phyloP scores from a whole-genome alignment of 495 filamentous ascomycete species.

The Penicillium bovifimosum region DNA sequence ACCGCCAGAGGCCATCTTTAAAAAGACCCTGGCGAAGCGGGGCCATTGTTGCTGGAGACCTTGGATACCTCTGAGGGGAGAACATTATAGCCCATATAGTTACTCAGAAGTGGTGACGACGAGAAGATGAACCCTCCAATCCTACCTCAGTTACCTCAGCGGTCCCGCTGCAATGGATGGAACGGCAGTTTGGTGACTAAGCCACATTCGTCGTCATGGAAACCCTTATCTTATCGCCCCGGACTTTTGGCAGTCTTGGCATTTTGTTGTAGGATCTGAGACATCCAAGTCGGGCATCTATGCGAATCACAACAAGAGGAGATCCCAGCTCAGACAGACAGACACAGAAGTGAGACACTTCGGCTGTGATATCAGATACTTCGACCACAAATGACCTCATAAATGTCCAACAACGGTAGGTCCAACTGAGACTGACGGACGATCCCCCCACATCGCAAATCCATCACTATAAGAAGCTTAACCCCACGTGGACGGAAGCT shows the following conservation, averaged over 20 bases:
- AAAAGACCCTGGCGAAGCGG: conserved; percentile 51
- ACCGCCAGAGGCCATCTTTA: conserved; percentile 52
- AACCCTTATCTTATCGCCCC: conserved; percentile 8
- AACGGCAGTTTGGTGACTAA: too few species aligned
- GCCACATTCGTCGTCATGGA: conserved; percentile 10
- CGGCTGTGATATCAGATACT: not conserved
- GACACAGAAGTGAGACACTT: not conserved
- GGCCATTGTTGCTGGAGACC: conserved; percentile 26
- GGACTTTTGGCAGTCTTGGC: conserved; percentile 1
- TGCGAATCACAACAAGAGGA: not conserved
- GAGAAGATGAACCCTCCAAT: too few species aligned
- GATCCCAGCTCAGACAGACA: not conserved
- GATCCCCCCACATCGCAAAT: not conserved
- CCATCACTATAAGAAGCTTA: not conserved
- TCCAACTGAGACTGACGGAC: not conserved
- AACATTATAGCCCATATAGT: not conserved
- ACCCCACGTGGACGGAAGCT: not conserved
- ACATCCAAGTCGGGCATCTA: not conserved
- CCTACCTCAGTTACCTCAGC: too few species aligned
- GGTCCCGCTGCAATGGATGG: too few species aligned
- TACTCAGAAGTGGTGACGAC: not conserved
- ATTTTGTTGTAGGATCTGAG: not conserved
- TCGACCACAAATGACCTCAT: not conserved
- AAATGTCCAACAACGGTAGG: not conserved
- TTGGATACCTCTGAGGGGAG: conserved; percentile 11